Percentiles rank a stretch among this genome's conserved stretches.
These are phyloP conservation scores for Lasiodiplodia theobromae DNA, from an alignment of 2,329 filamentous ascomycete species.

Conservation along the genomic window DNA sequence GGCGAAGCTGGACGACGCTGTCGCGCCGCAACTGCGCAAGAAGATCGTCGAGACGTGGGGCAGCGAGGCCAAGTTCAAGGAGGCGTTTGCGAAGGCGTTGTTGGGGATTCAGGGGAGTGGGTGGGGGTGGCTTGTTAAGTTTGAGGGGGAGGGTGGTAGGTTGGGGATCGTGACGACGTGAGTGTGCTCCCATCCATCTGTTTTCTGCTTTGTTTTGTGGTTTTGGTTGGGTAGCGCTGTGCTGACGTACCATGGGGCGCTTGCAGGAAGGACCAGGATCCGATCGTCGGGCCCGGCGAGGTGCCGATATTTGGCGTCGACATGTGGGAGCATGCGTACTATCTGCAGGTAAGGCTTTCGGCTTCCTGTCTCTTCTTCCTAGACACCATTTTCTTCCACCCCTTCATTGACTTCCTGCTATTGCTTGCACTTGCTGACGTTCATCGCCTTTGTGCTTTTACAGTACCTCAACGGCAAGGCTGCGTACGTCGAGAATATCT, in stretches of 20 bases:
- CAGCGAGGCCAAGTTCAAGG: conserved; percentile 69
- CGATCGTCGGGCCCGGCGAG: conserved; percentile 66
- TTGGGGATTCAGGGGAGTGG: conserved; percentile 81
- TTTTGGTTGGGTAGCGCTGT: neutral
- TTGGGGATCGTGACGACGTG: conserved; percentile 75
- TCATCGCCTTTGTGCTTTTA: neutral
- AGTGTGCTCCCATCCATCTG: neutral
- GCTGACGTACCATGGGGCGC: neutral
- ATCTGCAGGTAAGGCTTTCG: conserved; percentile 68
- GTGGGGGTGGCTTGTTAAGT: conserved; percentile 85
- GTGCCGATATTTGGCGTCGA: conserved; percentile 80
- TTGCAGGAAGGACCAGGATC: conserved; percentile 77
- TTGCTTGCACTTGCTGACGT: too few species aligned
- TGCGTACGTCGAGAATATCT: conserved; percentile 77
- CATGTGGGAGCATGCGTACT: conserved; percentile 96
- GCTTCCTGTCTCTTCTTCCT: too few species aligned
- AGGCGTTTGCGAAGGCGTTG: conserved; percentile 69
- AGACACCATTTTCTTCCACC: too few species aligned
- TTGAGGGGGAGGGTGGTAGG: conserved; percentile 57
- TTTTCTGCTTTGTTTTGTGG: neutral
- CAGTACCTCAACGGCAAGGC: conserved; percentile 79
- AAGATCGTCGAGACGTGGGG: conserved; percentile 74
- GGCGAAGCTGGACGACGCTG: conserved; percentile 60
- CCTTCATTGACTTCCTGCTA: too few species aligned
- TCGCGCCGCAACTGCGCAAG: conserved; percentile 61